These are phyloP conservation scores for Annulohypoxylon maeteangense DNA, from an alignment of 495 filamentous ascomycete genomes.

Conservation along the genomic window DNA sequence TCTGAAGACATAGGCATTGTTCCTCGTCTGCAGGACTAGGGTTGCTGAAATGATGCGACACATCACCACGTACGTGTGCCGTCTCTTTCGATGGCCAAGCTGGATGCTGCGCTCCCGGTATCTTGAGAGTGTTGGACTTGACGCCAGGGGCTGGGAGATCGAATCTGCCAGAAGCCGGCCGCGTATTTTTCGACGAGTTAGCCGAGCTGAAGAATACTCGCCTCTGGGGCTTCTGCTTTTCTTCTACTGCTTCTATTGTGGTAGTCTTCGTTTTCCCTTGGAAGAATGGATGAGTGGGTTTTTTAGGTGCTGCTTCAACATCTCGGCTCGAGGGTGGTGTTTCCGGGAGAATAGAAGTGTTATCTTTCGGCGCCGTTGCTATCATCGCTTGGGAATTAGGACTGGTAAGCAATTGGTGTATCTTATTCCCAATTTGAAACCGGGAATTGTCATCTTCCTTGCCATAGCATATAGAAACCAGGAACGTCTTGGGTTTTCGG, in stretches of 20 bases:
- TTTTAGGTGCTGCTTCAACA: conserved; percentile 53
- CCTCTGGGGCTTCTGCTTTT: conserved; percentile 38
- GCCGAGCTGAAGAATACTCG: conserved; percentile 51
- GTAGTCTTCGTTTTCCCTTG: conserved; percentile 52
- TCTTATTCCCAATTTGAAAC: conserved; percentile 47
- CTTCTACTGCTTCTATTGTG: conserved; percentile 14
- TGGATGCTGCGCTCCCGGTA: conserved; percentile 68
- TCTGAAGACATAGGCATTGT: not conserved
- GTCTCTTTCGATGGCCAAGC: conserved; percentile 77
- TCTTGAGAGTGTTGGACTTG: conserved; percentile 56
- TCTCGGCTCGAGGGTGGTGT: conserved; percentile 30
- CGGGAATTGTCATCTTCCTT: conserved; percentile 46
- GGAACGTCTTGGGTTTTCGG: conserved; percentile 31
- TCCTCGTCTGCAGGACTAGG: not conserved
- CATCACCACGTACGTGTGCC: conserved; percentile 65
- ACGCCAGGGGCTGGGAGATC: conserved; percentile 48
- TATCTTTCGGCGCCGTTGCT: conserved; percentile 14
- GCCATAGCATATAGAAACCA: conserved; percentile 53
- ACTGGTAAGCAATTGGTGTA: conserved; percentile 48
- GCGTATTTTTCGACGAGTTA: conserved; percentile 47
- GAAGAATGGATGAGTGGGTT: conserved; percentile 87
- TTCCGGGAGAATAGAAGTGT: not conserved
- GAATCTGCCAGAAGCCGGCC: conserved; percentile 24
- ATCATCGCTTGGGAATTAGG: conserved; percentile 7
- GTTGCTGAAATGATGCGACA: not conserved